These are phyloP conservation scores for Sutorius australiensis DNA, from an alignment of 768 basidiomycete genomes.

Conservation along the genomic window DNA sequence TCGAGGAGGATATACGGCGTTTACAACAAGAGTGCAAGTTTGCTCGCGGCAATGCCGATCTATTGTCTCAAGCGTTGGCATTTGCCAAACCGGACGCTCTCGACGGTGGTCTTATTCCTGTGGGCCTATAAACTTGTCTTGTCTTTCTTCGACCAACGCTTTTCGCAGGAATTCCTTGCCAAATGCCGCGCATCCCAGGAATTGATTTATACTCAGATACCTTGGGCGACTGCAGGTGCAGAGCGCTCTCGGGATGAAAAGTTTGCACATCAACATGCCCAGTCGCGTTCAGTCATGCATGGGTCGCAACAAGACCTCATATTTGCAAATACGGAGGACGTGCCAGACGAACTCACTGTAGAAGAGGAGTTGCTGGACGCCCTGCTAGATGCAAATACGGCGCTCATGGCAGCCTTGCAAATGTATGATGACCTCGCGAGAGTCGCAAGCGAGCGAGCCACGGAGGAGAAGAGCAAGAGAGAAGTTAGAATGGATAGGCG, in stretches of 20 bases:
- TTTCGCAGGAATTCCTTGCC: constrained; percentile 71
- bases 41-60: constrained; percentile 72
- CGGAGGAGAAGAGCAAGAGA: constrained; percentile 66
- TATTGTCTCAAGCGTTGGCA: constrained; percentile 68
- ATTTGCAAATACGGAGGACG: constrained; percentile 30
- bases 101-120: constrained; percentile 61
- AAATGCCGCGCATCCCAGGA: constrained; percentile 83
- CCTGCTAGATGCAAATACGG: constrained; percentile 70
- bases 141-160: not conserved
- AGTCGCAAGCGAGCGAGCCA: constrained; percentile 51
- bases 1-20: constrained; percentile 79
- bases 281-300: constrained; percentile 18
- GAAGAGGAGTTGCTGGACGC: constrained; percentile 76
- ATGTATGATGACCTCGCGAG: constrained; percentile 77
- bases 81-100: constrained; percentile 71
- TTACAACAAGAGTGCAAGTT: constrained; percentile 84
- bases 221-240: constrained; percentile 85
- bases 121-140: constrained; percentile 28
- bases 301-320: constrained; percentile 20
- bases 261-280: constrained; percentile 13
- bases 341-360: constrained; percentile 47
- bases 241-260: constrained; percentile 54
- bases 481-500: constrained; percentile 63
- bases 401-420: constrained; percentile 61
- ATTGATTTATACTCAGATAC: constrained; percentile 80